Evolutionary conservation across 2,329 filamentous ascomycete genomes (phyloP).

Genomic region (Talaromyces sp.): DNA sequence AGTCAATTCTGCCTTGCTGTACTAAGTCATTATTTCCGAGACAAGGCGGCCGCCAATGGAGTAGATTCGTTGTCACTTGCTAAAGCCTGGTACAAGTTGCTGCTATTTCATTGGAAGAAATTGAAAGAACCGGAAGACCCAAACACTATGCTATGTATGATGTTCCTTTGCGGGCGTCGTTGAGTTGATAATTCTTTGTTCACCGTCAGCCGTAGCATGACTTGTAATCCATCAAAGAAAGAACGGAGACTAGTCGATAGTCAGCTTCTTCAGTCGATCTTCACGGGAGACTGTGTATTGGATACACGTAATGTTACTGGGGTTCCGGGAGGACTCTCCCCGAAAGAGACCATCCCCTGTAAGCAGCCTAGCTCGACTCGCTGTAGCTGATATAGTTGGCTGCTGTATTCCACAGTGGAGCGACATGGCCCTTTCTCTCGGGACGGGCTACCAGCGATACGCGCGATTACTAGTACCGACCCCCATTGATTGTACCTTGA

Average conservation of each 20-base stretch:
- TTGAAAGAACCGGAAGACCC: not conserved
- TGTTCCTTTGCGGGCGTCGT: too few relatives aligned
- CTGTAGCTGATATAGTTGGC: not conserved
- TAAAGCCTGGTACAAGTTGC: not conserved
- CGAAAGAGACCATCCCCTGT: not conserved
- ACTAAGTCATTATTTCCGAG: not conserved
- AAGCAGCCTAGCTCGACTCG: not conserved
- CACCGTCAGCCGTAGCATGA: not conserved
- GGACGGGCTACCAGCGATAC: constrained; percentile 12
- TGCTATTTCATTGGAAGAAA: not conserved
- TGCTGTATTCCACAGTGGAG: not conserved
- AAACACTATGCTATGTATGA: not conserved
- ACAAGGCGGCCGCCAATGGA: not conserved
- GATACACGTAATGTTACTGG: not conserved
- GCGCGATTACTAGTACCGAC: not conserved
- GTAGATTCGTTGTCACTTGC: not conserved
- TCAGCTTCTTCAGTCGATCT: not conserved
- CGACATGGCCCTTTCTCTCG: constrained; percentile 11
- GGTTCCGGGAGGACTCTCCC: not conserved
- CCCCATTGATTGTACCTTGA: not conserved
- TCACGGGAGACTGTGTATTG: not conserved
- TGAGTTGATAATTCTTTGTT: not conserved
- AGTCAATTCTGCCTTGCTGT: not conserved
- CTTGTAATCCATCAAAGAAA: too few relatives aligned
- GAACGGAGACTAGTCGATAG: not conserved